A percentile compares a stretch with the other conserved stretches of the same genome.
phyloP scores from a whole-genome alignment of 768 basidiomycete species.

The Postia placenta region DNA sequence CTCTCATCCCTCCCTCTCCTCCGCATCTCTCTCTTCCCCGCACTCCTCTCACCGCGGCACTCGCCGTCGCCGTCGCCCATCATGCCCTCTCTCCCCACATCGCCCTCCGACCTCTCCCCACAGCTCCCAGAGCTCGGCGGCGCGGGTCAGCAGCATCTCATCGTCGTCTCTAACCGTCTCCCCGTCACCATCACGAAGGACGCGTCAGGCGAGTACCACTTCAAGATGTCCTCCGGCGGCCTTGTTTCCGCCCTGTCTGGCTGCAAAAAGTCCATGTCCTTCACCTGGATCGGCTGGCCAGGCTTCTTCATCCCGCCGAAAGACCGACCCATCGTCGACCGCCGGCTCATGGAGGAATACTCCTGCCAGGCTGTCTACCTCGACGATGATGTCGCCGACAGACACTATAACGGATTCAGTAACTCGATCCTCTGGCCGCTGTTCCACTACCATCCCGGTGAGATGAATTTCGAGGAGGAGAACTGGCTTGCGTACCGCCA shows the following conservation, averaged over 20 bases:
- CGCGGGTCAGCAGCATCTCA: conserved; percentile 66
- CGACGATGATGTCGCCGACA: conserved; percentile 96
- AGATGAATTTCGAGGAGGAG: conserved; percentile 99
- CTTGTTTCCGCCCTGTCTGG: conserved; percentile 96
- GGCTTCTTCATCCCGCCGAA: conserved; percentile 91
- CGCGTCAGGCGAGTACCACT: conserved; percentile 88
- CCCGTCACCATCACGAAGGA: conserved; percentile 96
- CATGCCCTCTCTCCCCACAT: neutral
- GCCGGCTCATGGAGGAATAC: conserved; percentile 89
- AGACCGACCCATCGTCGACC: conserved; percentile 88
- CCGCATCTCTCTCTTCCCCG: neutral
- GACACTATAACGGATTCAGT: conserved; percentile 97
- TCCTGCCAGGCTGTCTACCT: conserved; percentile 98
- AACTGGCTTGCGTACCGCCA: conserved; percentile 98
- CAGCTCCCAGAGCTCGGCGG: conserved; percentile 22
- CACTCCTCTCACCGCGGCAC: neutral
- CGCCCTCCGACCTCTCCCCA: neutral
- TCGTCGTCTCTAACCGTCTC: conserved; percentile 93
- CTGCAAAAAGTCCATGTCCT: conserved; percentile 96
- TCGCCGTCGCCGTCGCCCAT: neutral
- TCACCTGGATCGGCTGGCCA: conserved; percentile 97
- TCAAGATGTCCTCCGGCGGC: conserved; percentile 98
- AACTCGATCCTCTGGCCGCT: conserved; percentile 99
- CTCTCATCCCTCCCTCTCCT: neutral
- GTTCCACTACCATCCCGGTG: conserved; percentile 99